These are phyloP conservation scores for Malbranchea zuffiana DNA, from an alignment of 2,329 filamentous ascomycete species.

Conservation along the genomic window DNA sequence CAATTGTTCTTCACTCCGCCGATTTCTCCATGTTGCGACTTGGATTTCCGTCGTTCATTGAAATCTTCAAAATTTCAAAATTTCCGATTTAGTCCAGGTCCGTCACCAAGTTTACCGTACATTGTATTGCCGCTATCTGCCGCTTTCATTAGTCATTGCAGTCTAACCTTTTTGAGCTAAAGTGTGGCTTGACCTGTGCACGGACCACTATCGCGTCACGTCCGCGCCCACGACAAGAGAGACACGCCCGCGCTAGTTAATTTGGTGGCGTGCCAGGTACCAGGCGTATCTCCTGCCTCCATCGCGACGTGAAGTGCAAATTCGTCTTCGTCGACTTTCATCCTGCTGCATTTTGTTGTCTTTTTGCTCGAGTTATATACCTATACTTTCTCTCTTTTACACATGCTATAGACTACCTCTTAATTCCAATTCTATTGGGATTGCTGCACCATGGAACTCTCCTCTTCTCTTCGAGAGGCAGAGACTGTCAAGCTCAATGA, in stretches of 20 bases:
- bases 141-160: not conserved
- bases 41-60: not conserved
- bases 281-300: not conserved
- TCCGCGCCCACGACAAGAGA: slow-evolving; percentile 7
- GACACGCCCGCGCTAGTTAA: slow-evolving; percentile 8
- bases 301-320: slow-evolving; percentile 1
- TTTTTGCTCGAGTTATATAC: slow-evolving; percentile 3
- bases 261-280: slow-evolving; percentile 8
- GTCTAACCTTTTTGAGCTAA: not conserved
- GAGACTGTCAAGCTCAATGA: slow-evolving; percentile 7
- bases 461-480: slow-evolving; percentile 8
- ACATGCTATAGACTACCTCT: not conserved
- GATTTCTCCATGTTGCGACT: not conserved
- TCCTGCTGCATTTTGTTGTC: not conserved
- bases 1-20: slow-evolving; percentile 2
- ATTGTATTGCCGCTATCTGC: not conserved
- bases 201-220: slow-evolving; percentile 6
- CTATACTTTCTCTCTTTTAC: slow-evolving; percentile 4
- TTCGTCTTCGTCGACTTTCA: not conserved
- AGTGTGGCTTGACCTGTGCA: not conserved
- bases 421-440: not conserved
- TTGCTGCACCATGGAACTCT: slow-evolving; percentile 6
- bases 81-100: slow-evolving; percentile 8
- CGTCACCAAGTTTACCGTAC: not conserved
- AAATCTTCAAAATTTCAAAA: slow-evolving; percentile 7